Base-by-base conservation (phyloP, 2,329 filamentous ascomycete species). In the Calonectria multiphialidica region DNA sequence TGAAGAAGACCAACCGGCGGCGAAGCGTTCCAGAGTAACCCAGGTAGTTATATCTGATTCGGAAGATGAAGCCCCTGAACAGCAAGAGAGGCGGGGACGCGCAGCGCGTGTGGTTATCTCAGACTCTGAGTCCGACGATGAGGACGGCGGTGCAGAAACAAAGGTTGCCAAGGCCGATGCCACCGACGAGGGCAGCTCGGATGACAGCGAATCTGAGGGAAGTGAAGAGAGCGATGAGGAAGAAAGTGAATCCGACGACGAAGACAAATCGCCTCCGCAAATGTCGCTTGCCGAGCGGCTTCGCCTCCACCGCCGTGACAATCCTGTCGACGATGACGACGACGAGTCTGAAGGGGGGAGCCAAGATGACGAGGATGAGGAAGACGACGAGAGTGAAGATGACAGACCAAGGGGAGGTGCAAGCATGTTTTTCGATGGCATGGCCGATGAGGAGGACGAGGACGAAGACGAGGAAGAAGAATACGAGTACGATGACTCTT, bases 391-490 rank as follows among this genome's bases (percentile, higher is more conserved):
- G 9, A 70, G 71, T 2, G 77, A 75, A 0, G 76, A 76, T 2
- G 77, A 80, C 1, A 76, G 74, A 44, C 44, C n/a, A 0, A 77
- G 77, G 6, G 78, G 77, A 23, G 25, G 1, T 77, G 72, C 33
- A 74, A 73, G 49, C 71, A 79, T 21, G 81, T 75, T 1, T 76
- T 72, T 84, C 8, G 76, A 80, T 53, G 74, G 75, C 21, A 82
- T 84, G 81, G 83, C 83, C 0, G 82, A 80, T 2, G 83, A 84
- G 37, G 79, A 80, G 1, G 80, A 81, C 9, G 78, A 77, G n/a
- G 78, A 74, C 2, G 77, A 80, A 0, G 68, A 71, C 13, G 71
- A 69, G 5, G 57, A 73, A 5, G 49, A 47, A 12, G 70, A 68
- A 23, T 63, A 73, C 42, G 67, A 76, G 5, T 75, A 73, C 23